Evolutionary conservation across 2,329 filamentous ascomycete species (phyloP).

Genomic region (Aspergillus sp.): DNA sequence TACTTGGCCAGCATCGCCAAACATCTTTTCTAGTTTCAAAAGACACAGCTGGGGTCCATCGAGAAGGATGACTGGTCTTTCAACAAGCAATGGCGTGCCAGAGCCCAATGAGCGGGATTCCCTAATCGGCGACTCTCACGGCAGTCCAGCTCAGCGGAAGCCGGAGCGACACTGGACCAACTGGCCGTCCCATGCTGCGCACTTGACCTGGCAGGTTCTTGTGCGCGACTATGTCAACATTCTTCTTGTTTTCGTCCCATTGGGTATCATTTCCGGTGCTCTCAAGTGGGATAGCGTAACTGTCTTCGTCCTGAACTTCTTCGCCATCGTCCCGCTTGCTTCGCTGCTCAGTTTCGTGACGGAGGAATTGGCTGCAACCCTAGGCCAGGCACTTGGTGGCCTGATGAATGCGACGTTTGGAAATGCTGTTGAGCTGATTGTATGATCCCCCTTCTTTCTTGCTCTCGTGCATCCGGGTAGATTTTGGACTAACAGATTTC

Average conservation of each 20-base stretch:
- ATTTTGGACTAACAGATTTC: neutral
- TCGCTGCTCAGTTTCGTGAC: constrained; percentile 64
- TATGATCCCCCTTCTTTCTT: constrained; percentile 61
- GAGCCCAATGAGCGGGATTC: constrained; percentile 36
- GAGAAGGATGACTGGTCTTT: constrained; percentile 30
- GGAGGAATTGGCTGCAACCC: constrained; percentile 60
- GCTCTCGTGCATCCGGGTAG: neutral
- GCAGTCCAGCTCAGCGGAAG: constrained; percentile 30
- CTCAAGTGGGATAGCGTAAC: constrained; percentile 55
- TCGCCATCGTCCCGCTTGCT: constrained; percentile 63
- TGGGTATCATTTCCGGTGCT: constrained; percentile 64
- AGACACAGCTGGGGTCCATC: constrained; percentile 29
- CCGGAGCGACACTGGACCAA: constrained; percentile 38
- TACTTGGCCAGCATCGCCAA: constrained; percentile 23
- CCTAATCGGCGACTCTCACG: constrained; percentile 27
- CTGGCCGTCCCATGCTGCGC: constrained; percentile 39
- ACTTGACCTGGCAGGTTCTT: constrained; percentile 46
- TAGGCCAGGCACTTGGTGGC: constrained; percentile 63
- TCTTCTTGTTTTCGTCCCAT: constrained; percentile 63
- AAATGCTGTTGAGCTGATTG: constrained; percentile 66
- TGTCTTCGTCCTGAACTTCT: constrained; percentile 64
- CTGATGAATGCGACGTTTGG: constrained; percentile 67
- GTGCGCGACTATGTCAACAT: constrained; percentile 57
- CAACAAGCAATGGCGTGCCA: constrained; percentile 29
- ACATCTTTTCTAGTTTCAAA: constrained; percentile 30